Conservation (phyloP, 169 alveolate species). For the Eimeria zaria region DNA sequence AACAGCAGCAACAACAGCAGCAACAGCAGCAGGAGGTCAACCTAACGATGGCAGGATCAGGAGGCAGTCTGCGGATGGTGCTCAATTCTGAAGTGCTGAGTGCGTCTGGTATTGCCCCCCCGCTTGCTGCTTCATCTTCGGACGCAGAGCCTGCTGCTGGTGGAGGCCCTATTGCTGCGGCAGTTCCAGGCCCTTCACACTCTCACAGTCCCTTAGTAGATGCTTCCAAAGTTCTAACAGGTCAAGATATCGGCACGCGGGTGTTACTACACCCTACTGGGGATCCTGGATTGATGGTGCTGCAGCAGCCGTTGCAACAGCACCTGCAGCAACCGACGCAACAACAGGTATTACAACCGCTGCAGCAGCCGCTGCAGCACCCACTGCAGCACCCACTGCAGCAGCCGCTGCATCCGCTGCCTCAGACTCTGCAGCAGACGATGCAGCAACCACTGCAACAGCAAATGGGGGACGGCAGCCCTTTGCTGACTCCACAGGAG, state of each 20-base stretch:
- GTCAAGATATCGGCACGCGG: slow-evolving; percentile 30
- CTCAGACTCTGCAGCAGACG: slow-evolving; percentile 4
- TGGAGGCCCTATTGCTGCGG: not conserved
- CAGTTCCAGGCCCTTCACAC: slow-evolving; percentile 19
- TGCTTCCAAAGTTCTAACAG: not conserved
- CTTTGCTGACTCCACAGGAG: slow-evolving; percentile 59
- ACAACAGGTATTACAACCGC: slow-evolving; percentile 57
- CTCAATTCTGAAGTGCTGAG: not conserved
- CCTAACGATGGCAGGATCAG: not conserved
- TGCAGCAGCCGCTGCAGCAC: slow-evolving; percentile 36
- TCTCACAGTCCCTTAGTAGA: slow-evolving; percentile 7
- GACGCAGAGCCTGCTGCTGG: not conserved
- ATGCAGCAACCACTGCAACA: slow-evolving; percentile 15
- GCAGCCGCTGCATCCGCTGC: not conserved
- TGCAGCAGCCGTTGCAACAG: slow-evolving; percentile 39
- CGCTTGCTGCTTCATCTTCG: slow-evolving; percentile 27
- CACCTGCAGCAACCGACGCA: slow-evolving; percentile 16
- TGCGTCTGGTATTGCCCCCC: slow-evolving; percentile 4
- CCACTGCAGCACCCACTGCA: slow-evolving; percentile 15
- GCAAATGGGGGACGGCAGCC: slow-evolving; percentile 13
- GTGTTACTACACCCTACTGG: slow-evolving; percentile 14
- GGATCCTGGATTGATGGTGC: slow-evolving; percentile 23
- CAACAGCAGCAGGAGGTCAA: slow-evolving; percentile 38
- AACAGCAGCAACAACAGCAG: slow-evolving; percentile 19
- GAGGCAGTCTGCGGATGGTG: not conserved